A percentile compares a stretch with the other conserved stretches of the same genome.
These are phyloP conservation scores for Helianthus tuberosus DNA, from an alignment of 129 eudicot species.

Conservation along the genomic window DNA sequence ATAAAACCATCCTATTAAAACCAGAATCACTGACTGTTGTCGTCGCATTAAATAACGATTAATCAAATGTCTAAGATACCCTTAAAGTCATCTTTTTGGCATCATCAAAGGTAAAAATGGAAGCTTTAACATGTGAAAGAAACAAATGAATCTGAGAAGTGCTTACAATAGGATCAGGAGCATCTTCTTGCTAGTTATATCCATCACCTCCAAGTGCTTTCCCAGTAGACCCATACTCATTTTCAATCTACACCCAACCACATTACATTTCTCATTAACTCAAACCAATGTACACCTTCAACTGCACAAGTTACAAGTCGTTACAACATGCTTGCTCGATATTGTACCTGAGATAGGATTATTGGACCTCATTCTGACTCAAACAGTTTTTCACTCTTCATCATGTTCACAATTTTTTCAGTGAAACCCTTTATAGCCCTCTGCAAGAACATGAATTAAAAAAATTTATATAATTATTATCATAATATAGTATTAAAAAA, in stretches of 20 bases:
- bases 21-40: not conserved
- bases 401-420: constrained; percentile 69
- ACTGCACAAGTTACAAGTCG: constrained; percentile 30
- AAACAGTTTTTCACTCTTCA: constrained; percentile 86
- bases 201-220: constrained; percentile 71
- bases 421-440: constrained; percentile 81
- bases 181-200: constrained; percentile 79
- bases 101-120: constrained; percentile 14
- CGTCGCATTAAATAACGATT: not conserved
- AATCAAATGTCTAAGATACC: constrained; percentile 10
- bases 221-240: constrained; percentile 85
- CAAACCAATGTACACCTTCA: constrained; percentile 26
- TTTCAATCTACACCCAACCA: constrained; percentile 73
- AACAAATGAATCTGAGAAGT: constrained; percentile 1
- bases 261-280: constrained; percentile 16
- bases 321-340: not conserved
- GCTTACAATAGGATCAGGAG: constrained; percentile 99
- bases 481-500: constrained; percentile 36
- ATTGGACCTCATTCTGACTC: constrained; percentile 96
- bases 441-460: constrained; percentile 34
- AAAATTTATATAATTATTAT: not conserved
- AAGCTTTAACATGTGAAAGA: constrained; percentile 25
- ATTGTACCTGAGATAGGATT: constrained; percentile 80
- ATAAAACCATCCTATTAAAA: too few species aligned
- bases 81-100: constrained; percentile 25